phyloP scores from a whole-genome alignment of 116 monocot species.

The Zostera marina region DNA sequence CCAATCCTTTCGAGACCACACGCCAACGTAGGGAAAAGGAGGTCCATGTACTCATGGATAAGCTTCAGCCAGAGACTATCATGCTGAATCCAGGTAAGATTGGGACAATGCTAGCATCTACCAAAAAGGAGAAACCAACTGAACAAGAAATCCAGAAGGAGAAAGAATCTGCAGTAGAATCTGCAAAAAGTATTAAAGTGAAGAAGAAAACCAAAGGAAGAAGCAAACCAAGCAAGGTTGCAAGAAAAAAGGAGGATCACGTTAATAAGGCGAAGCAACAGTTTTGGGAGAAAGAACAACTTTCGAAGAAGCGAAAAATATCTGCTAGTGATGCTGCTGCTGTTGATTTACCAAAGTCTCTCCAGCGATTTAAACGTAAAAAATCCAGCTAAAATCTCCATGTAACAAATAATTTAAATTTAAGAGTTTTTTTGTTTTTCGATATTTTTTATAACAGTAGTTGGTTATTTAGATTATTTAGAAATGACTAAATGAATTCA shows the following conservation, averaged over 20 bases:
- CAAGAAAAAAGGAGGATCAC: slow-evolving; percentile 5
- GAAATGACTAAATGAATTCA: too few relatives aligned
- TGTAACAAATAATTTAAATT: too few relatives aligned
- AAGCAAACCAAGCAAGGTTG: slow-evolving; percentile 30
- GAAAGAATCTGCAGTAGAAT: slow-evolving; percentile 42
- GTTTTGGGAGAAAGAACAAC: slow-evolving; percentile 1
- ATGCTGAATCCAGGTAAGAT: slow-evolving; percentile 74
- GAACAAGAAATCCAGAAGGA: slow-evolving; percentile 41
- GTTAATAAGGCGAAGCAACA: slow-evolving; percentile 2
- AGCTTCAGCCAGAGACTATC: slow-evolving; percentile 81
- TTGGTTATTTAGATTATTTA: too few relatives aligned
- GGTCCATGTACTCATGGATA: slow-evolving; percentile 64
- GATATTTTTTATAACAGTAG: too few relatives aligned
- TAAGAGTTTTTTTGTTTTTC: too few relatives aligned
- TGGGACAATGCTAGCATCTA: slow-evolving; percentile 41
- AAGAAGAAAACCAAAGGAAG: slow-evolving; percentile 95
- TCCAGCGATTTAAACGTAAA: slow-evolving; percentile 4
- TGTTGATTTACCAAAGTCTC: slow-evolving; percentile 6
- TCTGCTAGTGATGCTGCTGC: background rate
- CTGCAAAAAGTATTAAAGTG: slow-evolving; percentile 31
- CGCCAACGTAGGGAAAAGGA: slow-evolving; percentile 85
- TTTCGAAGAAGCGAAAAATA: slow-evolving; percentile 2
- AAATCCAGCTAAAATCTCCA: background rate
- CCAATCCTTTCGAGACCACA: slow-evolving; percentile 70
- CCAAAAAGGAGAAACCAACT: slow-evolving; percentile 23